Base-by-base conservation (phyloP, 2,329 filamentous ascomycete species). In the Fusarium torreyae region DNA sequence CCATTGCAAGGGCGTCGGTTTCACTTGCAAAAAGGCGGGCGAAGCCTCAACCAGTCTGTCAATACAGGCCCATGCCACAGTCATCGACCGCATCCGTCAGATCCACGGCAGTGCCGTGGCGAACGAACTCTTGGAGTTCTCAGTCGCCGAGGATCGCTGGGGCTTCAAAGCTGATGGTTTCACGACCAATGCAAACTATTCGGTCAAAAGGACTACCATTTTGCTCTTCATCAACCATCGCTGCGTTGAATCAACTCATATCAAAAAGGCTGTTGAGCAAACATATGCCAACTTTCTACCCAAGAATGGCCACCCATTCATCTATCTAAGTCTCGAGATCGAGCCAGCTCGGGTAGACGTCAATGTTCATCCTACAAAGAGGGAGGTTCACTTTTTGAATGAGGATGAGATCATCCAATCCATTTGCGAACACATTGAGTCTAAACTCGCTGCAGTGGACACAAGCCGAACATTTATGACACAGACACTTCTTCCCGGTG, bases 221-320 rank as follows among this genome's bases (percentile, higher is more conserved):
- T 83, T 99, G 5, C 85, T 99, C 1, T 99, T 99, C 82, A 98
- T 99, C 82, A 99, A 99, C 73, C 93, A 98, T 77, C 91, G 96
- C 40, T 91, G 93, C 15, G 96, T 99, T 11, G 96, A 99, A 69
- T 98, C 95, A 0, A 89, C 90, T 1, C 88, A 89, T 44, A 92
- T 99, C 70, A 96, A 94, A 76, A 97, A 95, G 78, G 92, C 93
- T 2, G 80, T 99, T 5, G 96, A 99, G 79, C 94, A 97, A 76
- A 94, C 92, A 0, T 99, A 98, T 77, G 87, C 91, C 11, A 84
- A 87, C 2, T 98, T 97, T 69, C 82, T 99, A 6, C 96, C 96
- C 0, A 99, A 98, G 80, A 94, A 93, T 34, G 94, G 94, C 3
- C 96, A 97, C 76, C 96, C 96, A 0, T 99, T 98, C 77, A 85